These are phyloP conservation scores for Podochytrium sp. DNA, from an alignment of 192 early-diverging fungal species.

Conservation along the genomic window DNA sequence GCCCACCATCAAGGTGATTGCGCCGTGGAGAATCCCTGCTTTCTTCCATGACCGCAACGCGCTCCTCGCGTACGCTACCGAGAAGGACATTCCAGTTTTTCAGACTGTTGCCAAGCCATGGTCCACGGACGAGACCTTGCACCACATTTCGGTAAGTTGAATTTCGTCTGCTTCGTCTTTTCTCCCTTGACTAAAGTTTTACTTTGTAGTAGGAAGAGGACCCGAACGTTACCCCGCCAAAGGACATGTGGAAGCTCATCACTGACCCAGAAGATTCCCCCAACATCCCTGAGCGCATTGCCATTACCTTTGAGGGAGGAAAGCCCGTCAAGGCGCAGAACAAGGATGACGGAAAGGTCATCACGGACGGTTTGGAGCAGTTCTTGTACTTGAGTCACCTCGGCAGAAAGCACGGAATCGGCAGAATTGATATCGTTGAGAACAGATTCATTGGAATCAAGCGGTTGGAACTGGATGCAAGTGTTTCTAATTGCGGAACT, in stretches of 20 bases:
- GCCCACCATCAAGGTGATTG: slow-evolving; percentile 93
- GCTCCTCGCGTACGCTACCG: slow-evolving; percentile 87
- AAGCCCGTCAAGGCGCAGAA: slow-evolving; percentile 90
- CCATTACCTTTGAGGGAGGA: slow-evolving; percentile 86
- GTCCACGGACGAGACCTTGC: slow-evolving; percentile 99
- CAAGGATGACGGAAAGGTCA: slow-evolving; percentile 65
- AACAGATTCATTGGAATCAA: slow-evolving; percentile 99
- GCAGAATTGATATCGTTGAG: slow-evolving; percentile 99
- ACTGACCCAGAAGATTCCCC: slow-evolving; percentile 97
- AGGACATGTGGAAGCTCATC: slow-evolving; percentile 99
- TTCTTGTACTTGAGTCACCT: slow-evolving; percentile 96
- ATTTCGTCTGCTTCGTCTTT: too few species aligned
- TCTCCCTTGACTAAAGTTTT: too few species aligned
- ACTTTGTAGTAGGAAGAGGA: too few species aligned
- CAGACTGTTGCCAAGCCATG: slow-evolving; percentile 97
- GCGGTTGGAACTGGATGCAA: too few species aligned
- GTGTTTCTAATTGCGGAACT: too few species aligned
- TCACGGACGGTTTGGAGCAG: slow-evolving; percentile 76
- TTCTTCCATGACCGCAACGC: slow-evolving; percentile 96
- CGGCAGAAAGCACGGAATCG: slow-evolving; percentile 96
- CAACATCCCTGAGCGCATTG: slow-evolving; percentile 92
- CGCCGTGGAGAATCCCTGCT: slow-evolving; percentile 92
- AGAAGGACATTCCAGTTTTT: slow-evolving; percentile 89
- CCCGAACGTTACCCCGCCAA: slow-evolving; percentile 92
- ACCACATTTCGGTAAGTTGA: slow-evolving; percentile 82